Evolutionary conservation across 164 flowering plant genomes (phyloP).

Genomic region (Tetrastigma voinierianum): DNA sequence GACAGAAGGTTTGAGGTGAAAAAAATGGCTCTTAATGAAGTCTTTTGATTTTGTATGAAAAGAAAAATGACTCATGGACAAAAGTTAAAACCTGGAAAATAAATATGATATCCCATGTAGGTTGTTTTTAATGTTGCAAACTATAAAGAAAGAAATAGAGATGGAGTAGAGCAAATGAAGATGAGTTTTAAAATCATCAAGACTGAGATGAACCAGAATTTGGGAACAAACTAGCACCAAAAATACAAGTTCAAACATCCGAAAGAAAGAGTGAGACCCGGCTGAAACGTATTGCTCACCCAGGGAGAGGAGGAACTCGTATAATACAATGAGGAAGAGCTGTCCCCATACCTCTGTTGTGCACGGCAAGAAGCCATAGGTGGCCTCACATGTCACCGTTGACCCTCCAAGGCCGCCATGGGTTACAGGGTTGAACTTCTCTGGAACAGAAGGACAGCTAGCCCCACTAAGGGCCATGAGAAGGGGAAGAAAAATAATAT

Average conservation of each 20-base stretch:
- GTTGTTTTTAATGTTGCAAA: no score
- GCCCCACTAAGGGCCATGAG: background rate
- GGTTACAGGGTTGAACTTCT: background rate
- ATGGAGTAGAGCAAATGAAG: no score
- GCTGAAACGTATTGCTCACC: constrained; percentile 31
- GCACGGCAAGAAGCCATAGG: constrained; percentile 58
- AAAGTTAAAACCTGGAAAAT: no score
- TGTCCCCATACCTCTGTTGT: constrained; percentile 43
- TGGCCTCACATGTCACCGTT: constrained; percentile 35
- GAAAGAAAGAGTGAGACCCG: constrained; percentile 40
- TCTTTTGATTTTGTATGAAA: no score
- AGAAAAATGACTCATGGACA: no score
- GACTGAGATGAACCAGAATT: no score
- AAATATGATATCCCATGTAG: no score
- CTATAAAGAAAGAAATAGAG: no score
- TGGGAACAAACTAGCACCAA: constrained; percentile 42
- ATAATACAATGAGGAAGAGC: constrained; percentile 43
- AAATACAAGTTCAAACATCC: constrained; percentile 36
- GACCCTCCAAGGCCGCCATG: constrained; percentile 7
- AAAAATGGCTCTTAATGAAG: no score
- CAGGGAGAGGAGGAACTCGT: constrained; percentile 35
- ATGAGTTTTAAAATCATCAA: no score
- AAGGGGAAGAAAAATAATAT: no score
- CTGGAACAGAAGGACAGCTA: constrained; percentile 6
- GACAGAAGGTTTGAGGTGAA: no score